A percentile compares a stretch with the other conserved stretches of the same genome.
Evolutionary conservation across 345 rosid genomes (phyloP).

Genomic region (Nephelium lappaceum): DNA sequence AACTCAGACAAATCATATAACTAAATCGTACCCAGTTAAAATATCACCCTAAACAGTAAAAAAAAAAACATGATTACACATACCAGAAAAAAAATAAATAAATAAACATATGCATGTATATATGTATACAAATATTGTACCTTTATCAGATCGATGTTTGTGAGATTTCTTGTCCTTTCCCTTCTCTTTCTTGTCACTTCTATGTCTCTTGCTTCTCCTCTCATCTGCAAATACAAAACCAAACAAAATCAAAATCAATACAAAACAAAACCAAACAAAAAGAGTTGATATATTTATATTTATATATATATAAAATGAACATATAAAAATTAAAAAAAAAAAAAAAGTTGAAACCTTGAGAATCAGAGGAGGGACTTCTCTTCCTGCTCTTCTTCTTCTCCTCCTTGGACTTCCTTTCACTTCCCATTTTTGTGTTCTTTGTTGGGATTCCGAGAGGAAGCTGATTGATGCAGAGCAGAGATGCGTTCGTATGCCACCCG

Average conservation of each 20-base stretch:
- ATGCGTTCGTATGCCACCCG: background rate
- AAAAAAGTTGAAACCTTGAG: slow-evolving; percentile 35
- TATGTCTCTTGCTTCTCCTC: slow-evolving; percentile 54
- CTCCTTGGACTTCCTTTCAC: slow-evolving; percentile 58
- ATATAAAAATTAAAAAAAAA: background rate
- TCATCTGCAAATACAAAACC: slow-evolving; percentile 44
- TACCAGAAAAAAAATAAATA: background rate
- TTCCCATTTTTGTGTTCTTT: slow-evolving; percentile 45
- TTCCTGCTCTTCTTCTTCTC: slow-evolving; percentile 59
- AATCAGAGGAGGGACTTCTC: slow-evolving; percentile 39
- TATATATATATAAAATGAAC: background rate
- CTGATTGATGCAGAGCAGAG: background rate
- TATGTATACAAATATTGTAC: background rate
- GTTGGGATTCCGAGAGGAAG: background rate
- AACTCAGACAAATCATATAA: background rate
- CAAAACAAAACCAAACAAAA: background rate
- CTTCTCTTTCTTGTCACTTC: slow-evolving; percentile 45
- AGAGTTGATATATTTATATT: too few species aligned
- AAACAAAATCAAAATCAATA: slow-evolving; percentile 6
- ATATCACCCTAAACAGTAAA: background rate
- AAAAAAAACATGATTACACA: background rate
- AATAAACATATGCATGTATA: background rate
- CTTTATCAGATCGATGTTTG: slow-evolving; percentile 38
- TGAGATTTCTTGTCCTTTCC: slow-evolving; percentile 57
- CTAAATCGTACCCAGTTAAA: background rate